phyloP scores from a whole-genome alignment of 2,329 filamentous ascomycete genomes.

The Colletotrichum sp. region DNA sequence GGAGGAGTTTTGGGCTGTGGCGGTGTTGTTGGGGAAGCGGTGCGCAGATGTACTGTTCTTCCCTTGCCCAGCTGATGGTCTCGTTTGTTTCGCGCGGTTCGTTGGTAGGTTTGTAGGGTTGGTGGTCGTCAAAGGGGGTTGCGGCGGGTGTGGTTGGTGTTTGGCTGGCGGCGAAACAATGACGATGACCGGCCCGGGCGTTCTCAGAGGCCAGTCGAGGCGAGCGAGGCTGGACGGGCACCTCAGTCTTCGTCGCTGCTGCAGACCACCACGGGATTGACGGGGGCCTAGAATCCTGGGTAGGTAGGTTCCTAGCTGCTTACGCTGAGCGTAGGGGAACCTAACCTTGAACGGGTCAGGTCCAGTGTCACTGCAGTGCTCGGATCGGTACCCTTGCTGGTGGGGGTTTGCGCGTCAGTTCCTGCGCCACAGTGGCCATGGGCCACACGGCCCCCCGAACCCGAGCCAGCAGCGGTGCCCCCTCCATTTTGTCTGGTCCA shows the following conservation, averaged over 20 bases:
- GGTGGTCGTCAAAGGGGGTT: not conserved
- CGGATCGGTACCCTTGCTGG: not conserved
- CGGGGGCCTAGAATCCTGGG: not conserved
- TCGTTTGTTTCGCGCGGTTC: not conserved
- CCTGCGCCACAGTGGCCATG: conserved; percentile 11
- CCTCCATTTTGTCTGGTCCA: not conserved
- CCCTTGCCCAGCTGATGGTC: not conserved
- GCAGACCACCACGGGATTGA: not conserved
- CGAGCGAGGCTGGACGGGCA: not conserved
- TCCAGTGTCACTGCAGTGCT: not conserved
- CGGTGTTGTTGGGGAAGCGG: not conserved
- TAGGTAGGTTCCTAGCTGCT: not conserved
- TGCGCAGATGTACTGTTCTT: not conserved
- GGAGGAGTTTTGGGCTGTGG: not conserved
- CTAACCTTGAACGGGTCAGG: not conserved
- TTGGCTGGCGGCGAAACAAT: conserved; percentile 17
- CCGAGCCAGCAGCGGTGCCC: not conserved
- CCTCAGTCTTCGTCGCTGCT: not conserved
- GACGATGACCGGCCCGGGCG: conserved; percentile 10
- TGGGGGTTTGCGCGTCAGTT: conserved; percentile 15
- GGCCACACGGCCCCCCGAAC: not conserved
- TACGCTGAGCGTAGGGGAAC: not conserved
- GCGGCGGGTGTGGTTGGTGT: not conserved
- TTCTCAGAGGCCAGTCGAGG: not conserved
- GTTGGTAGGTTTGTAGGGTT: not conserved